Evolutionary conservation across 2,329 filamentous ascomycete species (phyloP).

Genomic region (Dendryphion nanum): DNA sequence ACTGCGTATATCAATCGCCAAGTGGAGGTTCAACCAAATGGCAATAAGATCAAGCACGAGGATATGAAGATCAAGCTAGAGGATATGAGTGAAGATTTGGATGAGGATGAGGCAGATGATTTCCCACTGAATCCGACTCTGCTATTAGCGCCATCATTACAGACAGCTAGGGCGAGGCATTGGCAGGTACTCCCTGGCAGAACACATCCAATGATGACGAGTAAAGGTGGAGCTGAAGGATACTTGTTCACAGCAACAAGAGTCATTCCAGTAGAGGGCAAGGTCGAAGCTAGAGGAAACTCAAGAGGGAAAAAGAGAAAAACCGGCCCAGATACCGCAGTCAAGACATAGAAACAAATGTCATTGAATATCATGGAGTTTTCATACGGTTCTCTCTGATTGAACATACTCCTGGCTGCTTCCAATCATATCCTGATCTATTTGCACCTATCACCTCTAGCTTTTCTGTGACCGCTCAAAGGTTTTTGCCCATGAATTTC

Average conservation of each 20-base stretch:
- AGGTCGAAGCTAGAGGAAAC: constrained; percentile 79
- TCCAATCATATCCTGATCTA: too few relatives aligned
- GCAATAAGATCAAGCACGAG: constrained; percentile 4
- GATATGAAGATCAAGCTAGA: too few relatives aligned
- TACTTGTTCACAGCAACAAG: constrained; percentile 83
- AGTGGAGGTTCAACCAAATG: constrained; percentile 18
- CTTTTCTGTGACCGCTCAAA: too few relatives aligned
- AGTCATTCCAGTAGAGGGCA: constrained; percentile 75
- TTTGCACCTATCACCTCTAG: too few relatives aligned
- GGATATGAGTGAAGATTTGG: constrained; percentile 15
- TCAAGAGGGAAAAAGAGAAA: constrained; percentile 66
- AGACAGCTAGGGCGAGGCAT: constrained; percentile 72
- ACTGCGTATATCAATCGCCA: constrained; percentile 58
- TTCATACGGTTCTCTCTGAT: too few relatives aligned
- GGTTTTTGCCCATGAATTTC: constrained; percentile 95
- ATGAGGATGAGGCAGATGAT: constrained; percentile 50
- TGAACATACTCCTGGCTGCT: neutral
- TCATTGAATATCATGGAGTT: too few relatives aligned
- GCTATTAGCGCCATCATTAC: constrained; percentile 74
- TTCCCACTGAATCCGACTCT: constrained; percentile 87
- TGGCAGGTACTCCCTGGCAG: constrained; percentile 92
- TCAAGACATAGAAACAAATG: constrained; percentile 3
- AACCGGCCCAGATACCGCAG: constrained; percentile 19
- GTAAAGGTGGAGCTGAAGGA: constrained; percentile 81
- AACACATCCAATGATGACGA: constrained; percentile 93